These are phyloP conservation scores for Rhytidhysteron rufulum DNA, from an alignment of 2,329 filamentous ascomycete species.

Conservation along the genomic window DNA sequence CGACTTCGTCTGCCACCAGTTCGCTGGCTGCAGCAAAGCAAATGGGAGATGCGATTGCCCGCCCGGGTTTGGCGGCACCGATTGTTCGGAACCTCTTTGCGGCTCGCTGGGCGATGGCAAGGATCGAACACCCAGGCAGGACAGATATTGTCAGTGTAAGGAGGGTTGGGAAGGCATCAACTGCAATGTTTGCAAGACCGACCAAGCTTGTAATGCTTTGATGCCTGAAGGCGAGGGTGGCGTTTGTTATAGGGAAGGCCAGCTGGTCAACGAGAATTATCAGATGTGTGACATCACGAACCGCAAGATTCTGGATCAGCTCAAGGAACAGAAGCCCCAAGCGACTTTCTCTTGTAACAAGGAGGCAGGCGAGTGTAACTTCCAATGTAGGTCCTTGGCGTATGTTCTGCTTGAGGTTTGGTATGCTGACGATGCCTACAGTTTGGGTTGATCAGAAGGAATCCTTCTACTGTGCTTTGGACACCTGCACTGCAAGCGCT, in stretches of 20 bases:
- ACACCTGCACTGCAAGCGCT: conserved; percentile 71
- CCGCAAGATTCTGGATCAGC: conserved; percentile 80
- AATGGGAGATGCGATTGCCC: conserved; percentile 93
- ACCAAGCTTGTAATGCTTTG: conserved; percentile 80
- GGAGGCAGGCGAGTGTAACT: conserved; percentile 75
- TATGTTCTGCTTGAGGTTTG: not conserved
- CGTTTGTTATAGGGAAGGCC: conserved; percentile 86
- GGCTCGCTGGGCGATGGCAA: conserved; percentile 79
- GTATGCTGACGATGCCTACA: conserved; percentile 37
- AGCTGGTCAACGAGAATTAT: conserved; percentile 90
- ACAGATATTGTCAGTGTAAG: conserved; percentile 71
- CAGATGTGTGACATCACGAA: conserved; percentile 99
- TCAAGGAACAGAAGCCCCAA: conserved; percentile 81
- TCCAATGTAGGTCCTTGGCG: conserved; percentile 67
- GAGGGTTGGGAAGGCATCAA: conserved; percentile 96
- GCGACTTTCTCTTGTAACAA: conserved; percentile 90
- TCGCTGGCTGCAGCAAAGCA: conserved; percentile 79
- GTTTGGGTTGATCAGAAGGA: conserved; percentile 94
- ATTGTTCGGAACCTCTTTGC: conserved; percentile 87
- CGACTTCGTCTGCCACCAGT: conserved; percentile 87
- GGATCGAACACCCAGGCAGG: conserved; percentile 70
- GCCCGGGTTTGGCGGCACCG: conserved; percentile 87
- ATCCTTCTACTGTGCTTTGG: conserved; percentile 92
- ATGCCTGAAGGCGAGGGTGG: conserved; percentile 80
- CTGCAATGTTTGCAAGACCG: conserved; percentile 84